Evolutionary conservation across 139 green algal genomes (phyloP).

Genomic region (Haematococcus lacustris): DNA sequence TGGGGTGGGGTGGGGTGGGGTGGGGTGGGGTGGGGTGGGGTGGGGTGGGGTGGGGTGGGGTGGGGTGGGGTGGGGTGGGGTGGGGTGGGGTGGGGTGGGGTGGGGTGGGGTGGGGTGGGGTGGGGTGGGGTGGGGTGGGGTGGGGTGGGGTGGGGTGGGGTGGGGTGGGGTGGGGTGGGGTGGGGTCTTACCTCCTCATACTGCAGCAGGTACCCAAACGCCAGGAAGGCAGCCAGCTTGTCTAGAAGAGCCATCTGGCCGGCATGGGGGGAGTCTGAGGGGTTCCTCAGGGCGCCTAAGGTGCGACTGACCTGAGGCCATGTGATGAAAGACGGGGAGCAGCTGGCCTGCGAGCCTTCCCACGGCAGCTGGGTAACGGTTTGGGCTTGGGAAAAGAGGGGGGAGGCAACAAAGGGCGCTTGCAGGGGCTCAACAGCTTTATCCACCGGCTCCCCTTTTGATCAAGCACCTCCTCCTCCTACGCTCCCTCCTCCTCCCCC

Average conservation of each 20-base stretch:
- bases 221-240: background rate
- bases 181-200: background rate
- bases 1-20: too few relatives aligned
- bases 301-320: background rate
- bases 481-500: too few relatives aligned
- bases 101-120: too few relatives aligned
- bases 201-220: constrained; percentile 5
- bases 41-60: too few relatives aligned
- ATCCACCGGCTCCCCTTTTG: too few relatives aligned
- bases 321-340: background rate
- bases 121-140: too few relatives aligned
- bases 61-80: too few relatives aligned
- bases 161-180: too few relatives aligned
- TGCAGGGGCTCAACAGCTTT: too few relatives aligned
- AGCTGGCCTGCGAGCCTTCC: background rate
- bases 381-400: background rate
- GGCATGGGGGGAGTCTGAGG: background rate
- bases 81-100: too few relatives aligned
- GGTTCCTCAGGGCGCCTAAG: background rate
- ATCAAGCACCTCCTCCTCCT: background rate
- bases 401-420: background rate
- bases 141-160: too few relatives aligned
- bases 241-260: background rate
- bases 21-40: too few relatives aligned
- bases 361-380: background rate